These are phyloP conservation scores for Phaeophleospora eucalypticola DNA, from an alignment of 2,329 filamentous ascomycete genomes.

Conservation along the genomic window DNA sequence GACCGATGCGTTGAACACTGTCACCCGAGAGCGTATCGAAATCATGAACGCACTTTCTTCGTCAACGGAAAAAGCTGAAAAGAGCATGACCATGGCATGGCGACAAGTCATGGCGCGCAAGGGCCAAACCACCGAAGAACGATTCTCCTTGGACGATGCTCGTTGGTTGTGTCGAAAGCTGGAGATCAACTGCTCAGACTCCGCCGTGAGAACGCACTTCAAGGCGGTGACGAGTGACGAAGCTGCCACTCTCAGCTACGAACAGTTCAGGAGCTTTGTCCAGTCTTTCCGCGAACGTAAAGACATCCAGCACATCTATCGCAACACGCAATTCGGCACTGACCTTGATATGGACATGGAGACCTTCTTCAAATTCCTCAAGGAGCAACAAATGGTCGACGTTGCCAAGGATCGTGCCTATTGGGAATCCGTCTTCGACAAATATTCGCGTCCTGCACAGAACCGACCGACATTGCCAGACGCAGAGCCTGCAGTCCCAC, in stretches of 20 bases:
- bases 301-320: slow-evolving; percentile 74
- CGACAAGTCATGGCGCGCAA: slow-evolving; percentile 73
- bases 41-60: slow-evolving; percentile 86
- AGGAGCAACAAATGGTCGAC: slow-evolving; percentile 69
- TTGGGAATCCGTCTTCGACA: slow-evolving; percentile 68
- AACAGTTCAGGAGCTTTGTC: slow-evolving; percentile 80
- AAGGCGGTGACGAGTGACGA: slow-evolving; percentile 63
- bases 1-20: slow-evolving; percentile 77
- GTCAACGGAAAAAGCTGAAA: slow-evolving; percentile 69
- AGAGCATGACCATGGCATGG: slow-evolving; percentile 65
- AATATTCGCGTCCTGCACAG: slow-evolving; percentile 24
- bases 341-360: slow-evolving; percentile 62
- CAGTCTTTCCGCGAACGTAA: slow-evolving; percentile 75
- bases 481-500: slow-evolving; percentile 40
- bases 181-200: slow-evolving; percentile 83
- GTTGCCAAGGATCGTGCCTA: slow-evolving; percentile 59
- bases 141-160: slow-evolving; percentile 72
- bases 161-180: slow-evolving; percentile 81
- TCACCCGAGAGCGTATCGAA: slow-evolving; percentile 81
- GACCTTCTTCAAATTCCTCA: slow-evolving; percentile 74
- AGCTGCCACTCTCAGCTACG: slow-evolving; percentile 67
- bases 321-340: slow-evolving; percentile 44
- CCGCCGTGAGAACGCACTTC: slow-evolving; percentile 71
- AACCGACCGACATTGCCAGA: slow-evolving; percentile 43
- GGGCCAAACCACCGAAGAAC: slow-evolving; percentile 58